These are phyloP conservation scores for Fusarium sarcochroum DNA, from an alignment of 2,329 filamentous ascomycete genomes.

Conservation along the genomic window DNA sequence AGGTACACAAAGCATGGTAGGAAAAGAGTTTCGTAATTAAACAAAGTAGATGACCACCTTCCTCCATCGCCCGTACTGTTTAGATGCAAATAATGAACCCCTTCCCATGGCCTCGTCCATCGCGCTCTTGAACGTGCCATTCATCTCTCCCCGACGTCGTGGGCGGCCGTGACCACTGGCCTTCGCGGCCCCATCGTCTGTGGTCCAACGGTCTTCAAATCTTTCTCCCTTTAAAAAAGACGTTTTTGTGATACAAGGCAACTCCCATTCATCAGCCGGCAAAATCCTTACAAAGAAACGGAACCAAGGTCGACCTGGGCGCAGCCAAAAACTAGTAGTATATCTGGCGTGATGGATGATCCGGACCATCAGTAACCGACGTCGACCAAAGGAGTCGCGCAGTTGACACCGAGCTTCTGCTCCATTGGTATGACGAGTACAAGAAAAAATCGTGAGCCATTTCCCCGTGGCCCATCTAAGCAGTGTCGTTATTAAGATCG, in stretches of 20 bases:
- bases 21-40: conserved; percentile 63
- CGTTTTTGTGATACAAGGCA: conserved; percentile 53
- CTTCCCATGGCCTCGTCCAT: conserved; percentile 37
- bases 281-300: conserved; percentile 51
- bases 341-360: conserved; percentile 35
- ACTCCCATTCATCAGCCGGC: conserved; percentile 50
- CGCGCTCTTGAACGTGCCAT: conserved; percentile 33
- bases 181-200: conserved; percentile 40
- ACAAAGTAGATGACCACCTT: conserved; percentile 65
- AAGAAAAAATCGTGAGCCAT: conserved; percentile 58
- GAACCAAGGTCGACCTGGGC: conserved; percentile 49
- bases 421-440: conserved; percentile 51
- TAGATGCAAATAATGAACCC: conserved; percentile 51
- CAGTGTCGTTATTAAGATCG: conserved; percentile 58
- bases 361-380: conserved; percentile 37
- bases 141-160: conserved; percentile 37
- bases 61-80: conserved; percentile 52
- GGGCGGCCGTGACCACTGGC: conserved; percentile 36
- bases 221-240: conserved; percentile 46
- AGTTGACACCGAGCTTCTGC: conserved; percentile 40
- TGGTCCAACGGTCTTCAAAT: conserved; percentile 43
- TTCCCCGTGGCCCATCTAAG: conserved; percentile 55
- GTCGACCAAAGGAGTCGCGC: conserved; percentile 36
- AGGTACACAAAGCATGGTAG: conserved; percentile 36
- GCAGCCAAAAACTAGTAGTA: conserved; percentile 47